phyloP scores from a whole-genome alignment of 2,329 filamentous ascomycete genomes.

The Aureobasidium musti region DNA sequence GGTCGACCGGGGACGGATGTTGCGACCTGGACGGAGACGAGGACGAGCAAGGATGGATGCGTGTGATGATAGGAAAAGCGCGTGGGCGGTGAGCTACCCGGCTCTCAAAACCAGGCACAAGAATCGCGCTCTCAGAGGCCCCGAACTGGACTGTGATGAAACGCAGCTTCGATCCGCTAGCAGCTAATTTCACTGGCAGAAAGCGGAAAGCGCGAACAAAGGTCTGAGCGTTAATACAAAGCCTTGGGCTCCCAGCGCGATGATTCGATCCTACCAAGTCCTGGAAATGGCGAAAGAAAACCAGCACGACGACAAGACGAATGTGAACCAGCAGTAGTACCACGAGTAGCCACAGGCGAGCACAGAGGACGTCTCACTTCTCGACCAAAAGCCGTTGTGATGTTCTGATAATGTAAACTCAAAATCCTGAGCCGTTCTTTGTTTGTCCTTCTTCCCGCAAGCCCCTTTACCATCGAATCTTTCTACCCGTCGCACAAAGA shows the following conservation, averaged over 20 bases:
- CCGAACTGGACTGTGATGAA: conserved; percentile 21
- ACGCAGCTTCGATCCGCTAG: conserved; percentile 27
- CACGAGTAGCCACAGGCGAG: conserved; percentile 20
- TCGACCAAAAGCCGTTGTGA: conserved; percentile 22
- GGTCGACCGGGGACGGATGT: conserved; percentile 2
- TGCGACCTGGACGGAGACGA: neutral
- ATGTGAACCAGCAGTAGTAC: conserved; percentile 5
- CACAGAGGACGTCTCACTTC: conserved; percentile 25
- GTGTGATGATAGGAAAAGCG: conserved; percentile 27
- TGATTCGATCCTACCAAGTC: neutral
- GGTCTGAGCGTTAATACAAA: conserved; percentile 21
- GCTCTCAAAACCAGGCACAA: conserved; percentile 13
- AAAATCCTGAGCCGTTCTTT: conserved; percentile 21
- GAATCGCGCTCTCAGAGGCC: conserved; percentile 12
- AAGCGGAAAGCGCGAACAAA: conserved; percentile 28
- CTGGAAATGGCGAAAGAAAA: neutral
- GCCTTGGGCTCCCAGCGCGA: conserved; percentile 14
- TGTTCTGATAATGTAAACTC: conserved; percentile 27
- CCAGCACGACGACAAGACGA: conserved; percentile 1
- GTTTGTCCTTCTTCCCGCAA: conserved; percentile 17
- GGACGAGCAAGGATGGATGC: conserved; percentile 6
- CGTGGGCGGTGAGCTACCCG: conserved; percentile 20
- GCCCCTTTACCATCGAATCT: neutral
- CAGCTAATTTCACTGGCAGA: conserved; percentile 25
- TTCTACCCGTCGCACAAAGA: neutral